Evolutionary conservation across 345 rosid genomes (phyloP), one percentile per base, ranked within the genome.

Genomic region (Mercurialis annua): DNA sequence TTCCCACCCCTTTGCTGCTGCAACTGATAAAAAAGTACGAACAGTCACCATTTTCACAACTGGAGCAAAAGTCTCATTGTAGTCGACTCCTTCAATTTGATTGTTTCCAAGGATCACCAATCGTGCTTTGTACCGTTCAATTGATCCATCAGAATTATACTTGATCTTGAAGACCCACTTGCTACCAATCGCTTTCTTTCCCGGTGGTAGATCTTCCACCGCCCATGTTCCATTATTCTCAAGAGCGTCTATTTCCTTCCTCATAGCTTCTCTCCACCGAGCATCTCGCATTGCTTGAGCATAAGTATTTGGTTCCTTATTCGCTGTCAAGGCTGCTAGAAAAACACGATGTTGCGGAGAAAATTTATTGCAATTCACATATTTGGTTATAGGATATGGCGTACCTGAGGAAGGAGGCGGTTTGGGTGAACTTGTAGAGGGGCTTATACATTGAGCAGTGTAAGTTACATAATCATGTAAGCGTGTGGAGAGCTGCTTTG

Each of bases 331-430:
- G 11, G 55, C 55, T 50, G 27, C 1, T 5, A 50, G 15, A 15
- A 50, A 50, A 6, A 4, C 10, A 21, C 27, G 27, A 21, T 50
- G 55, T 50, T 21, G 23, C 15, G 23, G 9, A 50, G 55, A 50
- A 50, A 50, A 50, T 6, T 50, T 17, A 51, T 50, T 46, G 20
- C 59, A 65, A 18, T 33, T 65, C 27, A 65, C 48, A 63, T 23
- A 63, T 14, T 63, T 34, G 10, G 54, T 36, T 43, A 52, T 4
- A 16, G 69, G 38, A 52, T 31, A 38, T 2, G 29, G 51, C 20
- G 57, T 33, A 65, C 69, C 31, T n/a, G 55, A 33, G 59, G 43
- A 31, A 14, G 2, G 26, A 3, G 15, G 1, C 0, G n/a, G 26
- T 7, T 1, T 1, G 26, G 59, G 17, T 43, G 66, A 26, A 30